These are phyloP conservation scores for Euptelea pleiosperma DNA, from an alignment of 164 flowering plant genomes.

Conservation along the genomic window DNA sequence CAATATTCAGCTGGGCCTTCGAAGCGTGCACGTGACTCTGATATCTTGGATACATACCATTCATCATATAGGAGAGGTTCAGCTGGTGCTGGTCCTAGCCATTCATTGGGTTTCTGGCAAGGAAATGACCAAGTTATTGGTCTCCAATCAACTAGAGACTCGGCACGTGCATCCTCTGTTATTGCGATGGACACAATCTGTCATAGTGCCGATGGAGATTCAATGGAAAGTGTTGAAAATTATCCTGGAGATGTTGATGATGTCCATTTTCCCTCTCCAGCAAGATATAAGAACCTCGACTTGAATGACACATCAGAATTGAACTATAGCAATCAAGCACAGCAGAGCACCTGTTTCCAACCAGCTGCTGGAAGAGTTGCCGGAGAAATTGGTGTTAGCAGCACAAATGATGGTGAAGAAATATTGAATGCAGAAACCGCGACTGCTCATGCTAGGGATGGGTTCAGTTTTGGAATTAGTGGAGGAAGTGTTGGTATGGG, in stretches of 20 bases:
- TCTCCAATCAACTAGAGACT: constrained; percentile 58
- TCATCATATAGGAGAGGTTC: constrained; percentile 55
- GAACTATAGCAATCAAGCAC: constrained; percentile 86
- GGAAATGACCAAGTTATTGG: constrained; percentile 45
- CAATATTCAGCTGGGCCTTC: constrained; percentile 86
- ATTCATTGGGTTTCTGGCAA: constrained; percentile 49
- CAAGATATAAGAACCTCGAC: constrained; percentile 49
- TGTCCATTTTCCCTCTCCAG: constrained; percentile 62
- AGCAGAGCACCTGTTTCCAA: constrained; percentile 78
- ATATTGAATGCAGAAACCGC: constrained; percentile 69
- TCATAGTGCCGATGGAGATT: constrained; percentile 63
- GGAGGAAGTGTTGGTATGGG: constrained; percentile 99
- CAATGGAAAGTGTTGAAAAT: constrained; percentile 99
- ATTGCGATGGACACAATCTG: constrained; percentile 92
- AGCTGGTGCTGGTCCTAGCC: constrained; percentile 91
- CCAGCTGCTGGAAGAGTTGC: constrained; percentile 53
- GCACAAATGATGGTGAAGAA: constrained; percentile 90
- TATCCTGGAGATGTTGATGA: constrained; percentile 82
- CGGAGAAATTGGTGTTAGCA: constrained; percentile 80
- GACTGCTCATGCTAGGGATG: constrained; percentile 66
- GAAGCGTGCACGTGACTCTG: constrained; percentile 71
- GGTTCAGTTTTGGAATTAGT: constrained; percentile 87
- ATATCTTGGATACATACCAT: constrained; percentile 42
- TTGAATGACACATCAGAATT: constrained; percentile 80
- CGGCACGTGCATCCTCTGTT: constrained; percentile 88